These are phyloP conservation scores for Chimonanthus praecox DNA, from an alignment of 164 flowering plant genomes.

Conservation along the genomic window DNA sequence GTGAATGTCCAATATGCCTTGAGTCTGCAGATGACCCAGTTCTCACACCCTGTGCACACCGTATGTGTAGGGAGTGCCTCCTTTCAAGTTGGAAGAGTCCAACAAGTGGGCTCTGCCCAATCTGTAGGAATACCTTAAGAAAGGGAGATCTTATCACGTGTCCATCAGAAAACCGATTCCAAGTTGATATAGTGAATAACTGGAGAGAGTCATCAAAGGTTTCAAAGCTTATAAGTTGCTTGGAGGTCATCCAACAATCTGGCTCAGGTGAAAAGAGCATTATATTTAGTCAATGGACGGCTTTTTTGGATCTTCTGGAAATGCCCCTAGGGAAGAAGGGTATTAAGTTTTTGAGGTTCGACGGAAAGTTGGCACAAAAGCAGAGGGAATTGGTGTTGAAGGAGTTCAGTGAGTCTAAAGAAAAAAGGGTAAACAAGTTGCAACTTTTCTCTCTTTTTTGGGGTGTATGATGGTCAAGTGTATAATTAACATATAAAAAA, in stretches of 20 bases:
- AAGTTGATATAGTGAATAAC: conserved; percentile 53
- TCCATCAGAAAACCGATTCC: conserved; percentile 55
- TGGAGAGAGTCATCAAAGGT: conserved; percentile 77
- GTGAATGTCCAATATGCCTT: conserved; percentile 79
- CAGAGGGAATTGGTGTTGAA: conserved; percentile 55
- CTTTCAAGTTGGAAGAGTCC: conserved; percentile 59
- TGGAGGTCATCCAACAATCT: conserved; percentile 31
- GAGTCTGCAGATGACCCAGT: conserved; percentile 76
- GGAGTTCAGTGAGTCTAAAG: conserved; percentile 51
- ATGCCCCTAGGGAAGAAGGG: conserved; percentile 45
- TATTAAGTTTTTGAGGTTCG: conserved; percentile 60
- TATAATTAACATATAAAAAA: not conserved
- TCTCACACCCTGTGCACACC: conserved; percentile 73
- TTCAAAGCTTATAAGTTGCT: conserved; percentile 46
- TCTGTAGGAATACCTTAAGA: conserved; percentile 45
- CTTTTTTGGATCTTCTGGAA: conserved; percentile 75
- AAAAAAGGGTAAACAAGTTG: conserved; percentile 41
- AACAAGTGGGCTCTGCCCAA: conserved; percentile 52
- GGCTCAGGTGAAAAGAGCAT: conserved; percentile 65
- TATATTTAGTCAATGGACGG: conserved; percentile 83
- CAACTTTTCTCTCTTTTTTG: not conserved
- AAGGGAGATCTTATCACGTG: conserved; percentile 67
- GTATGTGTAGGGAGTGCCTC: conserved; percentile 83
- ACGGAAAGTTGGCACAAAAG: conserved; percentile 61
- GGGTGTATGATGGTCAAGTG: not conserved